Conservation (phyloP, 805 yeast genomes). For the Wickerhamiella galacta region DNA sequence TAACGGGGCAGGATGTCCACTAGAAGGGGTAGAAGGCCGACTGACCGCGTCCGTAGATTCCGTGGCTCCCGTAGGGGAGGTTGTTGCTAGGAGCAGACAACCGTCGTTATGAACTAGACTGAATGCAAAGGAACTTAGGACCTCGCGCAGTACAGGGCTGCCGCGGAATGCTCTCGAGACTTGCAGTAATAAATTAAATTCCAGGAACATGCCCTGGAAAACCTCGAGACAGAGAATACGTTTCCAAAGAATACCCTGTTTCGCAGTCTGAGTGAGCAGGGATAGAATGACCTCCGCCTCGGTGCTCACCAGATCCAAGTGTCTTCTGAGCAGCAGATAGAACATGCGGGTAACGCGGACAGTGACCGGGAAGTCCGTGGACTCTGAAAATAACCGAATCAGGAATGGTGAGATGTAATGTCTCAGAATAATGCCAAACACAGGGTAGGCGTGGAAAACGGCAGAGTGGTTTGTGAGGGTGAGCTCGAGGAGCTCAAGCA, state of each 20-base stretch:
- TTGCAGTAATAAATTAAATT: slow-evolving; percentile 36
- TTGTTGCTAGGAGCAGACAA: slow-evolving; percentile 7
- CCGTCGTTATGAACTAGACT: slow-evolving; percentile 5
- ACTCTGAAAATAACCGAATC: slow-evolving; percentile 43
- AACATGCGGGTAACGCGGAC: slow-evolving; percentile 65
- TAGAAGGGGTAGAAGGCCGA: too few species aligned
- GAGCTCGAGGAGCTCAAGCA: slow-evolving; percentile 72
- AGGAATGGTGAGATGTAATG: slow-evolving; percentile 60
- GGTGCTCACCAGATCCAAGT: slow-evolving; percentile 42
- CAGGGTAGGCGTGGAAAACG: slow-evolving; percentile 41
- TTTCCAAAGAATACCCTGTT: slow-evolving; percentile 55
- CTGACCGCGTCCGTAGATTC: too few species aligned
- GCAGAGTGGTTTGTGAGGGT: slow-evolving; percentile 46
- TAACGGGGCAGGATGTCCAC: too few species aligned
- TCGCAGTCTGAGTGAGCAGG: slow-evolving; percentile 53
- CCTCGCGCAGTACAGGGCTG: not conserved
- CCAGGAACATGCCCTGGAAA: slow-evolving; percentile 40
- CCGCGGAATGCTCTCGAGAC: slow-evolving; percentile 33
- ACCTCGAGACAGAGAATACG: slow-evolving; percentile 58
- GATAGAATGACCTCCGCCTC: slow-evolving; percentile 75
- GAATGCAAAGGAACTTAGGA: slow-evolving; percentile 6
- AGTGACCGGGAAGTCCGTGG: slow-evolving; percentile 46
- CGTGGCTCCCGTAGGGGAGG: slow-evolving; percentile 5
- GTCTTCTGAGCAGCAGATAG: slow-evolving; percentile 42
- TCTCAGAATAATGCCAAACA: slow-evolving; percentile 49